Evolutionary conservation across 805 yeast species (phyloP).

Genomic region (Candida qinlingensis): DNA sequence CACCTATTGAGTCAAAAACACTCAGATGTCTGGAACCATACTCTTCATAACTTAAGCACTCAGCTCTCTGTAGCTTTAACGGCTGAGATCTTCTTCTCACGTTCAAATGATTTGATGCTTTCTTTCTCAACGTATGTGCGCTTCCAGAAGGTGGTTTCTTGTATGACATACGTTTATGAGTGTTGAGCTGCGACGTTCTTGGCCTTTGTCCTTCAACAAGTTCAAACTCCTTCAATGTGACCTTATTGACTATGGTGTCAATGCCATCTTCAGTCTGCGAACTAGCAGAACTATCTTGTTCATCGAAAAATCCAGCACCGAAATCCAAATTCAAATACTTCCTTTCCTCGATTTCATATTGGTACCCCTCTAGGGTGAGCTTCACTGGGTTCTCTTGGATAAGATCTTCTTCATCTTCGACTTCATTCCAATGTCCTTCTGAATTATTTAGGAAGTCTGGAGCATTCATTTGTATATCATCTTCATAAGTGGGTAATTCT

Average conservation of each 20-base stretch:
- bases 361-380: background rate
- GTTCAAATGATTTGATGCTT: background rate
- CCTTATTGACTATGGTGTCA: conserved; percentile 2
- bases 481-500: too few species aligned
- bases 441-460: too few species aligned
- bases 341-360: conserved; percentile 1
- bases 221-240: background rate
- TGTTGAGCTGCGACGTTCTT: background rate
- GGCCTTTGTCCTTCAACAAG: background rate
- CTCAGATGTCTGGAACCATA: conserved; percentile 19
- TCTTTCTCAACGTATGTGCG: background rate
- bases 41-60: conserved; percentile 3
- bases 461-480: too few species aligned
- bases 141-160: background rate
- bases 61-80: background rate
- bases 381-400: too few species aligned
- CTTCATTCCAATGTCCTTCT: too few species aligned
- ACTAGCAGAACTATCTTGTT: background rate
- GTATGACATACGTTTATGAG: background rate
- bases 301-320: background rate
- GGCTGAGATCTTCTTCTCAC: background rate
- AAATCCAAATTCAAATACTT: background rate
- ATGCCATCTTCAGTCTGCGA: conserved; percentile 8
- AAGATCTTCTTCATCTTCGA: too few species aligned
- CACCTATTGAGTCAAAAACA: conserved; percentile 18